phyloP scores from a whole-genome alignment of 768 basidiomycete species.

The Leccinum ochraceum region DNA sequence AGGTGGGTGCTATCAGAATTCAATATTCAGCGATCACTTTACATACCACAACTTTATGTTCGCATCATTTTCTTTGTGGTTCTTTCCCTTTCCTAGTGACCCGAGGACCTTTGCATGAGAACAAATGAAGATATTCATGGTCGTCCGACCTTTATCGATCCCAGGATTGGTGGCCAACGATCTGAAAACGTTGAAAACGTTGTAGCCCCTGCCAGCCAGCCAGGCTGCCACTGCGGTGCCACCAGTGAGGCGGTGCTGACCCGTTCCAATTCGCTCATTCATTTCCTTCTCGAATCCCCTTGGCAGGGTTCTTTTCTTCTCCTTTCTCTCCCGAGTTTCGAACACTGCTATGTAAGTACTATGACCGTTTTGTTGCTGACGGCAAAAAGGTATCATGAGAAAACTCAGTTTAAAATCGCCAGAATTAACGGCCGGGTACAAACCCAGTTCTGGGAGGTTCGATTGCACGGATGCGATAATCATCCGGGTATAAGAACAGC shows the following conservation, averaged over 20 bases:
- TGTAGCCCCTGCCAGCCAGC: not conserved
- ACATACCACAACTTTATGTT: not conserved
- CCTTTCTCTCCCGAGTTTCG: not conserved
- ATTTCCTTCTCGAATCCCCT: not conserved
- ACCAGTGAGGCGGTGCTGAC: not conserved
- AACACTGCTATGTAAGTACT: not conserved
- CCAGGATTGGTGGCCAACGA: not conserved
- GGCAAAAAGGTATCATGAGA: too few relatives aligned
- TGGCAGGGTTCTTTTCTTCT: not conserved
- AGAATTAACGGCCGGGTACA: too few relatives aligned
- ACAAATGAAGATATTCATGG: too few relatives aligned
- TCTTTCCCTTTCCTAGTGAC: not conserved
- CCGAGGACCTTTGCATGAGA: not conserved
- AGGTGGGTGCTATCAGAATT: not conserved
- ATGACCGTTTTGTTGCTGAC: too few relatives aligned
- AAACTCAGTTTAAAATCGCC: too few relatives aligned
- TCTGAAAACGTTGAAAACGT: not conserved
- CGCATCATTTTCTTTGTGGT: too few relatives aligned
- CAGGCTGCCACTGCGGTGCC: too few relatives aligned
- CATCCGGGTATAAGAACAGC: too few relatives aligned
- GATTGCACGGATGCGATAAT: too few relatives aligned
- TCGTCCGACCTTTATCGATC: not conserved
- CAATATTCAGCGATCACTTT: not conserved
- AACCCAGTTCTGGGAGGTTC: too few relatives aligned
- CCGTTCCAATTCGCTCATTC: too few relatives aligned